These are phyloP conservation scores for Basipetospora chlamydospora DNA, from an alignment of 2,329 filamentous ascomycete genomes.

Conservation along the genomic window DNA sequence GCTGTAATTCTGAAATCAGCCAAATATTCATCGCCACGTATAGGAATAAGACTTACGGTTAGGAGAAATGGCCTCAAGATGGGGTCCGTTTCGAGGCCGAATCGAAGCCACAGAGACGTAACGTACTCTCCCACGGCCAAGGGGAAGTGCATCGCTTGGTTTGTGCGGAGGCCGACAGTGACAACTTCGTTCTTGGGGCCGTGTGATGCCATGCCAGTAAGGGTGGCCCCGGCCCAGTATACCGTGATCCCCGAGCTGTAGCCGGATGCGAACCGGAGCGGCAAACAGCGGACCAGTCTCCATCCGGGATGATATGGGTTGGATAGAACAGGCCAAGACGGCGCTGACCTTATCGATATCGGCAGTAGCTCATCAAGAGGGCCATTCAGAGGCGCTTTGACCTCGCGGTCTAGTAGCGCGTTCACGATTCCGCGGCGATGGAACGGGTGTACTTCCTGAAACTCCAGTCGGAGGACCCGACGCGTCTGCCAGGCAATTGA, in stretches of 20 bases:
- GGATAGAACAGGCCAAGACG: not conserved
- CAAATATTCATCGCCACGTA: not conserved
- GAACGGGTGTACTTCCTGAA: not conserved
- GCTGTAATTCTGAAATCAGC: not conserved
- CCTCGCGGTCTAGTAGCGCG: not conserved
- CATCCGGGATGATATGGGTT: not conserved
- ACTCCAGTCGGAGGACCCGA: not conserved
- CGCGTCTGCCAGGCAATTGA: not conserved
- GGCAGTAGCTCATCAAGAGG: not conserved
- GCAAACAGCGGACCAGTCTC: not conserved
- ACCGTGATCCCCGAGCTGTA: not conserved
- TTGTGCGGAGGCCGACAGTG: not conserved
- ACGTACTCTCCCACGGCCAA: not conserved
- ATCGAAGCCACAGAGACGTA: not conserved
- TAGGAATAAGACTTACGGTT: not conserved
- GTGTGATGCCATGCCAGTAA: not conserved
- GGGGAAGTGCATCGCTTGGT: not conserved
- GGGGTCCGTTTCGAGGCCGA: constrained; percentile 6
- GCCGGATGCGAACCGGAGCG: not conserved
- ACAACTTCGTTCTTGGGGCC: not conserved
- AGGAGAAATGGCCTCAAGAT: not conserved
- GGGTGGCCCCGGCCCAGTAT: not conserved
- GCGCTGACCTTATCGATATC: not conserved
- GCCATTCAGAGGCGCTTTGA: no score
- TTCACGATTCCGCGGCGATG: not conserved